These are phyloP conservation scores for Mycothermus thermophilus DNA, from an alignment of 495 filamentous ascomycete genomes.

Conservation along the genomic window DNA sequence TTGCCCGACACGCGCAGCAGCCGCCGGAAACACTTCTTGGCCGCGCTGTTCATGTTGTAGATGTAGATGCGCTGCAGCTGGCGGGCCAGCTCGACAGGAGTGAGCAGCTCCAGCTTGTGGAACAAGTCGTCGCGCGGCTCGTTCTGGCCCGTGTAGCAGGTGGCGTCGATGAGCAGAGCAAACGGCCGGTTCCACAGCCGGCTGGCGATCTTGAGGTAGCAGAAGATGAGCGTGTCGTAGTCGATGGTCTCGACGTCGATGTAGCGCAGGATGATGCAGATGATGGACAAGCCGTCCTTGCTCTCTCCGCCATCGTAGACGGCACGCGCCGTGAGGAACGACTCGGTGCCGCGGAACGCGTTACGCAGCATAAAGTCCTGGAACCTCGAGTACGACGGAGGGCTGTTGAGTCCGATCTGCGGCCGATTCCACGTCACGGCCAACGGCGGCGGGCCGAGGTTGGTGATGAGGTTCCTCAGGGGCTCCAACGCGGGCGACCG, in stretches of 20 bases:
- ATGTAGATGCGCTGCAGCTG: conserved; percentile 45
- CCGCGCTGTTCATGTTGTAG: conserved; percentile 57
- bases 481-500: conserved; percentile 37
- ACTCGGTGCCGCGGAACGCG: conserved; percentile 46
- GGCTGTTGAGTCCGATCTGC: conserved; percentile 41
- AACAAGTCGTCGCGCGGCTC: conserved; percentile 47
- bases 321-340: conserved; percentile 42
- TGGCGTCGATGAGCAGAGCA: conserved; percentile 50
- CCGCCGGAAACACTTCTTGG: conserved; percentile 47
- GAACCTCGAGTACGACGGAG: conserved; percentile 48
- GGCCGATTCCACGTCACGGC: conserved; percentile 51
- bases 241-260: conserved; percentile 47
- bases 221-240: conserved; percentile 47
- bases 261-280: conserved; percentile 51
- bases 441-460: conserved; percentile 48
- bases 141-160: conserved; percentile 47
- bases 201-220: conserved; percentile 53
- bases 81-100: conserved; percentile 41
- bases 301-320: conserved; percentile 57
- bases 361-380: conserved; percentile 58
- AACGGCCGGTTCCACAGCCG: conserved; percentile 54
- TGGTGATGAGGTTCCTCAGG: conserved; percentile 43
- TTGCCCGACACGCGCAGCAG: conserved; percentile 41
- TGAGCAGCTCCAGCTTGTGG: conserved; percentile 41
- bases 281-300: conserved; percentile 51